phyloP scores from a whole-genome alignment of 306 rosid species.

The Fagus crenata region DNA sequence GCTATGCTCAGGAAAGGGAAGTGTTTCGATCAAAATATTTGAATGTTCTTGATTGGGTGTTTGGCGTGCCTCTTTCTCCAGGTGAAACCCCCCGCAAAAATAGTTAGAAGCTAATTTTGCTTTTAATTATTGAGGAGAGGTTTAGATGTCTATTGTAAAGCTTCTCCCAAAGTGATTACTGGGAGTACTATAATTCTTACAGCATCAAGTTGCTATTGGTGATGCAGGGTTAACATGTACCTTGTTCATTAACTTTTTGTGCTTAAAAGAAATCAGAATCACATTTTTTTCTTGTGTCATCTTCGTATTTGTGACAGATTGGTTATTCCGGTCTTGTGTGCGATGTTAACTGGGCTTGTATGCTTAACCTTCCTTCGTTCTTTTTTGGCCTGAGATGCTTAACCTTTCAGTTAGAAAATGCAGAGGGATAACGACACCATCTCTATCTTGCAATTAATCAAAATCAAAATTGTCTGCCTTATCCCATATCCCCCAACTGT shows the following conservation, averaged over 20 bases:
- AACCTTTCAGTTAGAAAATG: no score
- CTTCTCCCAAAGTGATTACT: background rate
- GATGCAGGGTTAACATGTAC: background rate
- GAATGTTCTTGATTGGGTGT: conserved; percentile 94
- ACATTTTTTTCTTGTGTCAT: background rate
- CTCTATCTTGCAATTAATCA: no score
- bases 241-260: background rate
- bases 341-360: no score
- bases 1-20: conserved; percentile 91
- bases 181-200: background rate
- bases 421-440: no score
- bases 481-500: no score
- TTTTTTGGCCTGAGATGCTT: no score
- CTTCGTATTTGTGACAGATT: background rate
- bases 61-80: conserved; percentile 86
- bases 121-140: no score
- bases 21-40: conserved; percentile 84
- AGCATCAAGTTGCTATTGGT: background rate
- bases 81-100: conserved; percentile 78
- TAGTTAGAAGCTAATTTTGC: conserved; percentile 4
- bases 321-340: no score
- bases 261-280: background rate
- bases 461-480: no score
- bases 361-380: no score
- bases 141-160: background rate